Conservation (phyloP, 495 filamentous ascomycete species). For the Xylaria longipes region DNA sequence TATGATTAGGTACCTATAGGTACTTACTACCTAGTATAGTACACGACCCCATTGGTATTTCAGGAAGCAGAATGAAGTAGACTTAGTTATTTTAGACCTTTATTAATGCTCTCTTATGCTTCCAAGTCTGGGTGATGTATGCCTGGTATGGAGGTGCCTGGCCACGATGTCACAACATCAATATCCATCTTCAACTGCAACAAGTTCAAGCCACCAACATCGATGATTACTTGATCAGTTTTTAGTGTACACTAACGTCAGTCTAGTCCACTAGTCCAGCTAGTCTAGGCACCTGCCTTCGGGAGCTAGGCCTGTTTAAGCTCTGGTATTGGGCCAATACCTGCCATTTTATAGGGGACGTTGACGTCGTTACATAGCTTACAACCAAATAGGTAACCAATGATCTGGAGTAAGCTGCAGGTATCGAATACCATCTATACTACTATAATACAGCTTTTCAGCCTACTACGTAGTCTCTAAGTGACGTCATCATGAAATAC, state of each 20-base stretch:
- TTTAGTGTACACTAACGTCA: too few species aligned
- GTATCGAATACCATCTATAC: not conserved
- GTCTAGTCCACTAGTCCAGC: too few species aligned
- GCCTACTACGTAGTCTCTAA: not conserved
- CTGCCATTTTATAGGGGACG: not conserved
- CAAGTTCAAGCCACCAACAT: too few species aligned
- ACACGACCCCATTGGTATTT: too few species aligned
- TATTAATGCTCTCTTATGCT: not conserved
- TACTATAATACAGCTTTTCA: not conserved
- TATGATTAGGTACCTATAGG: not conserved
- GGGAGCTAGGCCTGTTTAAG: not conserved
- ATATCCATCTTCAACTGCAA: too few species aligned
- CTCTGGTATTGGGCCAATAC: not conserved
- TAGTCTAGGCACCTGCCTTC: not conserved
- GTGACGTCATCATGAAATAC: slow-evolving; percentile 4
- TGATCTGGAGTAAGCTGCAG: not conserved
- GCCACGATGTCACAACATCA: too few species aligned
- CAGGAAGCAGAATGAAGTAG: not conserved
- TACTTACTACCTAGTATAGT: too few species aligned
- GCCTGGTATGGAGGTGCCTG: too few species aligned
- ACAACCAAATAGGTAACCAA: too few species aligned
- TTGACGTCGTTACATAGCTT: not conserved
- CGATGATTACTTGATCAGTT: too few species aligned
- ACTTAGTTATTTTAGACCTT: not conserved
- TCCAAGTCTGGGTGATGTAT: not conserved